A percentile compares a stretch with the other conserved stretches of the same genome.
These are phyloP conservation scores for Cystobasidium slooffiae DNA, from an alignment of 1,284 basidiomycete genomes.

Conservation along the genomic window DNA sequence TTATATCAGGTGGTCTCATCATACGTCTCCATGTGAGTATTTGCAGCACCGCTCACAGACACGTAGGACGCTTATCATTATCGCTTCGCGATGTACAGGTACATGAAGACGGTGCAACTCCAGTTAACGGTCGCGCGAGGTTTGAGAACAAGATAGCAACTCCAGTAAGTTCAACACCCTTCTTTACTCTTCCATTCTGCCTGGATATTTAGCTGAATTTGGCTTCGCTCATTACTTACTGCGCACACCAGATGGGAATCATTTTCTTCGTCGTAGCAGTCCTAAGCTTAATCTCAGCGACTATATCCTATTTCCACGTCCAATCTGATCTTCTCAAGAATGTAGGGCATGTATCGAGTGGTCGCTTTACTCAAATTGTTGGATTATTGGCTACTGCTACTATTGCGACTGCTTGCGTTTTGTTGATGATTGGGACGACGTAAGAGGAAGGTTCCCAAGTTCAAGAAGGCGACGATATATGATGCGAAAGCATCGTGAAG, in stretches of 20 bases:
- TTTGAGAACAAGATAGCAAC: constrained; percentile 31
- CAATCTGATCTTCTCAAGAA: constrained; percentile 24
- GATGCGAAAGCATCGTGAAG: too few species aligned
- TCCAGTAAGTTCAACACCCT: background rate
- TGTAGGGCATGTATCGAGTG: constrained; percentile 24
- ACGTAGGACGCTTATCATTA: background rate
- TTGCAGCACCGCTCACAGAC: background rate
- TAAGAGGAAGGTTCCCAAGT: background rate
- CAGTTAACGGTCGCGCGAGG: background rate
- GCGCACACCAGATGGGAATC: constrained; percentile 27
- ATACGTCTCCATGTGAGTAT: constrained; percentile 34
- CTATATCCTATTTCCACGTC: constrained; percentile 32
- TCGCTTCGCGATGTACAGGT: background rate
- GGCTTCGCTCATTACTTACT: background rate
- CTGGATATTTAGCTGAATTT: background rate
- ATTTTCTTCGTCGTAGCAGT: constrained; percentile 39
- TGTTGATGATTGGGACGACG: constrained; percentile 22
- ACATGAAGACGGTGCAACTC: constrained; percentile 8
- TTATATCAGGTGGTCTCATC: constrained; percentile 38
- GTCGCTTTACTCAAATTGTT: constrained; percentile 16
- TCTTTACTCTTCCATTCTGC: background rate
- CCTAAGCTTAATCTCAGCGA: constrained; percentile 26
- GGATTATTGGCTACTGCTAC: constrained; percentile 24
- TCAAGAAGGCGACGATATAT: too few species aligned
- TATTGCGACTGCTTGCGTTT: constrained; percentile 30